Evolutionary conservation across 1,139 yeast species (phyloP), one percentile per base, ranked within the genome.

Genomic region (Lodderomyces pseudojiufengensis): DNA sequence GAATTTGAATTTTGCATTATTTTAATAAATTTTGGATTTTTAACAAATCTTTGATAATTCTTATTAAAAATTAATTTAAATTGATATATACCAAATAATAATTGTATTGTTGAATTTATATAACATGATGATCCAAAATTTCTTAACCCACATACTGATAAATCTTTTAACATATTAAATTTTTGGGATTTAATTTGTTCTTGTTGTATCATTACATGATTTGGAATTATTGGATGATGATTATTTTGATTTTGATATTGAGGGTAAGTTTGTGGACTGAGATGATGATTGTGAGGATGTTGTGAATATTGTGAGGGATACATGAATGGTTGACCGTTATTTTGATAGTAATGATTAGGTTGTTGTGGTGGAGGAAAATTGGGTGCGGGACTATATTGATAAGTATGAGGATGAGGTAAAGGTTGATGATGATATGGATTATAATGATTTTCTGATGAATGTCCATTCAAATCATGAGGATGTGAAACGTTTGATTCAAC

Each of bases 81-180:
- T 14, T 51, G 50, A 9, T 54, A 52, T 0, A 83, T 59, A 0
- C 81, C 84, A 49, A 80, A 76, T 7, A 84, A 49, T 42, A 84
- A 66, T 51, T 84, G 94, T 14, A 83, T 55, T 42, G 80, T 78
- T 51, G 83, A 76, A 52, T 82, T 83, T 51, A 83, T 78, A 52
- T 83, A 83, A 47, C 92, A 83, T 0, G 87, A 79, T 16, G 82
- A 79, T 0, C 88, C 88, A 55, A 80, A 59, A 51, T 84, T 83
- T 35, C 76, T 62, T 32, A 84, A 57, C 0, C 94, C 92, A 29
- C 88, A 80, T 20, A 80, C 68, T 1, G 76, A 64, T 37, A 65
- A 58, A 31, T 72, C 66, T n/a, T 62, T 47, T 57, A 69, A 65
- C 40, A 58, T 52, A 38, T 66, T 64, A 26, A 52, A 61, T 27